Base-by-base conservation (phyloP, 345 rosid genomes). In the Acer saccharum region DNA sequence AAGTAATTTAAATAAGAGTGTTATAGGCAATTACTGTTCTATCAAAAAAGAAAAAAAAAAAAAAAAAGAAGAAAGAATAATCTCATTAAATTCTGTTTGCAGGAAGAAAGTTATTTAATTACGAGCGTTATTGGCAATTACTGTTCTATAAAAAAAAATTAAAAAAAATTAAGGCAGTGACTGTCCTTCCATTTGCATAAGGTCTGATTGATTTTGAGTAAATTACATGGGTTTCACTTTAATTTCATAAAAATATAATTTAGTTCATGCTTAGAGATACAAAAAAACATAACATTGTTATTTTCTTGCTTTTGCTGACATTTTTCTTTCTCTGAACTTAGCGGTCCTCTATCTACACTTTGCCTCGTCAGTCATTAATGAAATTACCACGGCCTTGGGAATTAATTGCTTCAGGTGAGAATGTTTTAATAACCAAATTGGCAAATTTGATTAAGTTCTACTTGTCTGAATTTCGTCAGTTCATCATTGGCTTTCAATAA, bases 341-440 rank as follows among this genome's bases (percentile, higher is more conserved):
- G 99, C 23, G 63, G 82, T 87, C 55, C 89, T 97, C 64, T 97
- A 94, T 84, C 66, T 94, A 69, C 98, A 97, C 85, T 90, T 97
- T 76, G 97, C 99, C 11, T 90, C 97, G 52, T 90, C 98, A 18
- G 98, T 97, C 77, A 87, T 94, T 78, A 91, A 94, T 79, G 99
- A 97, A 78, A 97, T 97, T 84, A 97, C 99, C 3, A 74, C 84
- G 0, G 97, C 99, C 69, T 83, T 97, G 89, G 99, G 99, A 74
- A 97, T 97, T 73, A 76, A 77, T 86, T 97, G 98, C 92, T 97
- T 97, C 98, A 97, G 99, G 99, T 96, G 81, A 67, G 77, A 18
- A 32, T 72, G 1, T 35, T 32, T 9, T 32, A 39, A 58, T 39
- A 73, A 43, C 76, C 23, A 61, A 43, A 73, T 43, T 39, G 25